Percentiles rank a stretch among this genome's conserved stretches.
phyloP scores from a whole-genome alignment of 2,329 filamentous ascomycete species.

The Blumeriella jaapii region DNA sequence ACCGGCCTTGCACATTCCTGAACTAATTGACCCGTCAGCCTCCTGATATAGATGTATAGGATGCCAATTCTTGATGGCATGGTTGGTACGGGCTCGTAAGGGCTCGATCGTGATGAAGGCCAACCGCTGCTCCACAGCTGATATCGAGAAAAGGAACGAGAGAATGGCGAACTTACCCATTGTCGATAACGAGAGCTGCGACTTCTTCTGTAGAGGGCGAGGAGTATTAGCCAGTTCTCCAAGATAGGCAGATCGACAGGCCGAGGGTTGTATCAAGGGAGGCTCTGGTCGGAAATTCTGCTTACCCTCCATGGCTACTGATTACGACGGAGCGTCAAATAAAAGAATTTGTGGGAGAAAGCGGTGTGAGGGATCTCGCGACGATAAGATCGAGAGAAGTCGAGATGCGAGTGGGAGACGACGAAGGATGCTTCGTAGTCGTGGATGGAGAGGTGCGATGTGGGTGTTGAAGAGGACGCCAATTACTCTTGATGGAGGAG shows the following conservation, averaged over 20 bases:
- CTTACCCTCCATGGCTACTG: conserved; percentile 32
- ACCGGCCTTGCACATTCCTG: conserved; percentile 99
- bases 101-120: too few relatives aligned
- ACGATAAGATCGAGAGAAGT: conserved; percentile 19
- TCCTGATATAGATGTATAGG: too few relatives aligned
- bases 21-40: conserved; percentile 47
- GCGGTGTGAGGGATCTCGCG: conserved; percentile 22
- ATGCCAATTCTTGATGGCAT: conserved; percentile 5
- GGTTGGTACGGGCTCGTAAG: conserved; percentile 6
- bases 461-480: conserved; percentile 12
- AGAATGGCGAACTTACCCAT: conserved; percentile 75
- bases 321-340: conserved; percentile 27
- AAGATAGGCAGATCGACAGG: conserved; percentile 13
- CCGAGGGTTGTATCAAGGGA: conserved; percentile 1
- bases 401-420: conserved; percentile 18
- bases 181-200: conserved; percentile 99
- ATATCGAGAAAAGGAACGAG: too few relatives aligned
- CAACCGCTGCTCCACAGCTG: too few relatives aligned
- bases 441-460: conserved; percentile 17
- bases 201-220: conserved; percentile 74
- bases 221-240: conserved; percentile 18
- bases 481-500: conserved; percentile 7
- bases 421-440: conserved; percentile 24
- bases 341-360: conserved; percentile 23
- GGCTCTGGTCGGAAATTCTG: conserved; percentile 11